phyloP scores from a whole-genome alignment of 2,329 filamentous ascomycete genomes.

The Sclerotinia sclerotiorum region DNA sequence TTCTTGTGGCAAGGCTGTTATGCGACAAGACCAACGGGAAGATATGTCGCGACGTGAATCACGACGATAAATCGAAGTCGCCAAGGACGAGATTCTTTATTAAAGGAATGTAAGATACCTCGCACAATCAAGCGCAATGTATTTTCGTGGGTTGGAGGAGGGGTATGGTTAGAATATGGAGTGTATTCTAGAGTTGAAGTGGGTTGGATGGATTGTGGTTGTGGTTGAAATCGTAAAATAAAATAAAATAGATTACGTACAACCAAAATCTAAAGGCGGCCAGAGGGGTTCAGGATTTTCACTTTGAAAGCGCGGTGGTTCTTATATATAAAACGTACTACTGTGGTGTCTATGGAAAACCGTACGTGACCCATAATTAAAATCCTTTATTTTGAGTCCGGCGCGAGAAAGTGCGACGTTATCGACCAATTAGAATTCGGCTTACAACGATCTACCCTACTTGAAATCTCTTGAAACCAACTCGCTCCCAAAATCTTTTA shows the following conservation, averaged over 20 bases:
- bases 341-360: not conserved
- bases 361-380: slow-evolving; percentile 18
- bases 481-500: not conserved
- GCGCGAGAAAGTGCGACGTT: slow-evolving; percentile 14
- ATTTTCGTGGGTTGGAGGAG: not conserved
- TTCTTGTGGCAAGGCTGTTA: not conserved
- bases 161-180: slow-evolving; percentile 3
- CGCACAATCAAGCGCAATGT: slow-evolving; percentile 12
- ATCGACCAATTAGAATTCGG: slow-evolving; percentile 7
- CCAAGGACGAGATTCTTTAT: not conserved
- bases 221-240: slow-evolving; percentile 20
- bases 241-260: slow-evolving; percentile 21
- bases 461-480: slow-evolving; percentile 11
- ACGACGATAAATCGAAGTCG: not conserved
- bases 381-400: slow-evolving; percentile 11
- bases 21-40: not conserved
- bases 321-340: slow-evolving; percentile 13
- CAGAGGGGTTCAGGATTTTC: not conserved
- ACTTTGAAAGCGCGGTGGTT: not conserved
- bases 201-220: not conserved
- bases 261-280: slow-evolving; percentile 18
- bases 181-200: not conserved
- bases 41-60: slow-evolving; percentile 10
- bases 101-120: slow-evolving; percentile 22
- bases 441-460: slow-evolving; percentile 20